Evolutionary conservation across 2,329 filamentous ascomycete species (phyloP).

Genomic region (Pseudocercospora pini-densiflorae): DNA sequence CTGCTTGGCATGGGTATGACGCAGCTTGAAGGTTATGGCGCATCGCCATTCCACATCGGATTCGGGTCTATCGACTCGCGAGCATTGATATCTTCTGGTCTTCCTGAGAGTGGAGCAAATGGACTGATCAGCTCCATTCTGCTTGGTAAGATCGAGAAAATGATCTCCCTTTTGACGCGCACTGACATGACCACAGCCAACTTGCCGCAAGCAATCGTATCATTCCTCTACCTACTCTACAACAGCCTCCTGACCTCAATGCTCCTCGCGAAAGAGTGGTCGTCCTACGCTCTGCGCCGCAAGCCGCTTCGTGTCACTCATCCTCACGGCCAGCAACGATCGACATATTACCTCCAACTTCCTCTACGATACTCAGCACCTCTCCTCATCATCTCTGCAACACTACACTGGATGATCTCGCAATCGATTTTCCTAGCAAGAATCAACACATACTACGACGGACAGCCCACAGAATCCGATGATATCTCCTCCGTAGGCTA

Average conservation of each 20-base stretch:
- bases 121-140: constrained; percentile 10
- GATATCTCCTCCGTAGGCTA: constrained; percentile 18
- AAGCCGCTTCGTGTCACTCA: constrained; percentile 47
- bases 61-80: constrained; percentile 18
- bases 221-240: constrained; percentile 23
- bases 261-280: constrained; percentile 48
- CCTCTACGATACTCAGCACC: constrained; percentile 47
- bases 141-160: neutral
- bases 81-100: constrained; percentile 3
- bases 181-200: constrained; percentile 14
- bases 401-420: constrained; percentile 52
- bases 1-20: constrained; percentile 10
- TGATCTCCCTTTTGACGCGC: neutral
- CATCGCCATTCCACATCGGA: constrained; percentile 13
- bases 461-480: neutral
- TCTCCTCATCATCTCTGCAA: constrained; percentile 39
- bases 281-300: constrained; percentile 38
- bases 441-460: constrained; percentile 31
- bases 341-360: constrained; percentile 48
- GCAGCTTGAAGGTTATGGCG: neutral
- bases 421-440: constrained; percentile 50
- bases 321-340: constrained; percentile 43
- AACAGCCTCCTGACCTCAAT: constrained; percentile 21
- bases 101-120: neutral
- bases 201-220: constrained; percentile 21